A percentile compares a stretch with the other conserved stretches of the same genome.
phyloP scores from a whole-genome alignment of 176 grass and related monocot genomes.

The Oryza meyeriana region DNA sequence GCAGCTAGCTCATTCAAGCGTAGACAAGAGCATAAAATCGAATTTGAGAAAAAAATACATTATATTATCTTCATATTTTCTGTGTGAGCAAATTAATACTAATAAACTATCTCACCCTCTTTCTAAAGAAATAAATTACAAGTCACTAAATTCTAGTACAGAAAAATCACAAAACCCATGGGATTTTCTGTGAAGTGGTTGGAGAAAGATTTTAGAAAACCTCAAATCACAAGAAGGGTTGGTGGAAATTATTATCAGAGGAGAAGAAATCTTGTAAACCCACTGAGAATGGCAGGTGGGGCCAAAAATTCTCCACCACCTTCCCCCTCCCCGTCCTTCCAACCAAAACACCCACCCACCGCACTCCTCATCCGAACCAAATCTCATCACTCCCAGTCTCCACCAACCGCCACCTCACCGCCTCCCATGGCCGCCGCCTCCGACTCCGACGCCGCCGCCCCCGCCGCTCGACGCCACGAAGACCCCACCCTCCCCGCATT shows the following conservation, averaged over 20 bases:
- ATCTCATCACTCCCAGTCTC: not conserved
- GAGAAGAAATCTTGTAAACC: not conserved
- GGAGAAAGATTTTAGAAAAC: not conserved
- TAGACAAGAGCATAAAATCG: too few species aligned
- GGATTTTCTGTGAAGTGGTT: too few species aligned
- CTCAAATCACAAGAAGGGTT: not conserved
- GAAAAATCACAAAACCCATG: too few species aligned
- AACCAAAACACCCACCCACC: not conserved
- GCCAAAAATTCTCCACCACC: slow-evolving; percentile 3
- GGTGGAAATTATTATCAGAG: not conserved
- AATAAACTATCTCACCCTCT: too few species aligned
- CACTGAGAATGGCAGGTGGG: slow-evolving; percentile 18
- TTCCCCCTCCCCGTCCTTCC: not conserved
- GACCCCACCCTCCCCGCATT: slow-evolving; percentile 45
- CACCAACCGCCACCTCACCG: slow-evolving; percentile 39
- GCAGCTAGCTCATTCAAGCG: too few species aligned
- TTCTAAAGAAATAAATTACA: too few species aligned
- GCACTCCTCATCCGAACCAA: not conserved
- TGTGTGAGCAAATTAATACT: too few species aligned
- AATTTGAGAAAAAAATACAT: too few species aligned
- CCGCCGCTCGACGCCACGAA: slow-evolving; percentile 35
- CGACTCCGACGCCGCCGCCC: slow-evolving; percentile 31
- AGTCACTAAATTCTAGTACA: too few species aligned
- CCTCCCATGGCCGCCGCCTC: slow-evolving; percentile 34
- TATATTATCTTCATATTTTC: too few species aligned